Conservation (phyloP, 495 filamentous ascomycete species). For the Talaromyces borbonicus region DNA sequence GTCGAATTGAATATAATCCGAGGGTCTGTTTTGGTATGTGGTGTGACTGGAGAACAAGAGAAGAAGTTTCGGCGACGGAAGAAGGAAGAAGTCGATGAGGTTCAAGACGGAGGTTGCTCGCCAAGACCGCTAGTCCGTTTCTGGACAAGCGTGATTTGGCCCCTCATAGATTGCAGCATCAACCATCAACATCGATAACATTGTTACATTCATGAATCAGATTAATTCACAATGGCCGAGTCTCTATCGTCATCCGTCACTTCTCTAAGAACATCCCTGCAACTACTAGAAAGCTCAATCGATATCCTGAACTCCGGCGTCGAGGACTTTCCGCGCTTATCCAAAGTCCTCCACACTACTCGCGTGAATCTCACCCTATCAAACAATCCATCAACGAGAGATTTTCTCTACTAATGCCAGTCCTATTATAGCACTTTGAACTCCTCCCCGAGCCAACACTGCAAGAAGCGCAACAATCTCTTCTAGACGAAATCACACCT, state of each 20-base stretch:
- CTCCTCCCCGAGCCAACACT: conserved; percentile 61
- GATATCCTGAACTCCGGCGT: conserved; percentile 61
- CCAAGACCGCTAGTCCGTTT: conserved; percentile 16
- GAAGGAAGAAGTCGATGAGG: conserved; percentile 4
- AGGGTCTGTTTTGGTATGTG: conserved; percentile 10
- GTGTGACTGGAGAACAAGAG: too few species aligned
- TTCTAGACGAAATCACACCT: conserved; percentile 64
- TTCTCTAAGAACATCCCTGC: conserved; percentile 59
- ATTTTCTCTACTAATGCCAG: neutral
- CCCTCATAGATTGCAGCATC: too few species aligned
- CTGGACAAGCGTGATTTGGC: conserved; percentile 15
- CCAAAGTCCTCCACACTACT: conserved; percentile 60
- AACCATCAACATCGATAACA: too few species aligned
- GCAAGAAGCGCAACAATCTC: conserved; percentile 53
- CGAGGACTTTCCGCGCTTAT: conserved; percentile 63
- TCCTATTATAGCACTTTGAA: conserved; percentile 62
- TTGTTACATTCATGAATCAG: too few species aligned
- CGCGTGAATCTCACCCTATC: conserved; percentile 37
- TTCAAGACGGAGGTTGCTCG: conserved; percentile 8
- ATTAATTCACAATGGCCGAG: conserved; percentile 26
- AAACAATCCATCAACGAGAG: neutral
- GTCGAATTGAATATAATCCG: neutral
- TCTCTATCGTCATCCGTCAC: conserved; percentile 56
- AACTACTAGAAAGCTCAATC: conserved; percentile 65
- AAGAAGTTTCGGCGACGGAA: conserved; percentile 18